Evolutionary conservation across 495 filamentous ascomycete species (phyloP), one percentile per base, ranked within the genome.

Genomic region (Talaromyces trachyspermus): DNA sequence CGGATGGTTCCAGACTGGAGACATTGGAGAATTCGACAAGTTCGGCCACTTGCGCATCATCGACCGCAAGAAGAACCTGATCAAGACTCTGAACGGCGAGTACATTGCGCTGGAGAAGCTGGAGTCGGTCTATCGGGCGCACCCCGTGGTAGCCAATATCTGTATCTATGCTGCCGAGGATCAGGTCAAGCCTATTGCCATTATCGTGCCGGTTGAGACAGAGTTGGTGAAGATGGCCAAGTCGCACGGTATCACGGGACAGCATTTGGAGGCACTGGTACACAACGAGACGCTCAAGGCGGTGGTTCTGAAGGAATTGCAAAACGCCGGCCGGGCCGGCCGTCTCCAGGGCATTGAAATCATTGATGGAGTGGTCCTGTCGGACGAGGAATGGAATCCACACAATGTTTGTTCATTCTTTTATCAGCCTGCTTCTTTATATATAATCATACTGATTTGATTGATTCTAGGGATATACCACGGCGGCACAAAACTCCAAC

Each of bases 91-190:
- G 47, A 88, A 90, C 60, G 92, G 92, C 58, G 92, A 98, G 72
- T 98, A 98, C 67, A 95, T 98, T 61, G 92, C 92, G 25, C 77
- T 98, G 15, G 92, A 98, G 81, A 98, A 98, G 78, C 86, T 98
- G 43, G 92, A 98, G 71, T 90, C 89, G 3, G 74, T 95, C 51
- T 98, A 98, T 70, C 87, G 92, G 47, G 82, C 89, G 25, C 77
- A 81, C 4, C 75, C 84, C 5, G 78, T 96, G 2, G 89, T 96
- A 18, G 84, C 76, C 57, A 98, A 98, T 67, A 95, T 98, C 64
- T 96, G 92, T 62, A 85, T 95, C 41, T 90, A 94, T 57, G 92
- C 91, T 46, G 86, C 88, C 39, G 54, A 77, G 52, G 75, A 83
- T 52, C 81, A 92, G 63, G 77, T 78, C 56, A 95, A 88, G 73